phyloP scores from a whole-genome alignment of 2,329 filamentous ascomycete species.

The Nemania sp. region DNA sequence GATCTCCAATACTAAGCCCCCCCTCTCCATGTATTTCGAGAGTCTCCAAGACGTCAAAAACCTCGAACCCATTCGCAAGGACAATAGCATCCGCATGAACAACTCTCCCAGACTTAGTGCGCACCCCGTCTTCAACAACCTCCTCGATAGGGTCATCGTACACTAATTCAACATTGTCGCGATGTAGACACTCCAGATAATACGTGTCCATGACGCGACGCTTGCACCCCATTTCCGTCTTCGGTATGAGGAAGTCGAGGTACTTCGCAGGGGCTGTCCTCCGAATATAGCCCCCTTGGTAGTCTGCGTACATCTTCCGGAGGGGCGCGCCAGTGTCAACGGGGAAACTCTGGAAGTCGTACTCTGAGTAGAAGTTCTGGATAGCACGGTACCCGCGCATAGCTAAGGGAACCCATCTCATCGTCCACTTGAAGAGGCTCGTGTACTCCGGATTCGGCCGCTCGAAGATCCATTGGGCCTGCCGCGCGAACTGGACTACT shows the following conservation, averaged over 20 bases:
- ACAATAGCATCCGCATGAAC: conserved; percentile 32
- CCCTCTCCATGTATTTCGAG: conserved; percentile 27
- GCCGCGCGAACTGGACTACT: conserved; percentile 33
- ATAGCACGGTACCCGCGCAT: conserved; percentile 27
- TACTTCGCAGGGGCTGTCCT: conserved; percentile 27
- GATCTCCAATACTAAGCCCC: conserved; percentile 21
- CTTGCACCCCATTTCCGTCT: conserved; percentile 32
- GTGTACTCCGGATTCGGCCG: conserved; percentile 32
- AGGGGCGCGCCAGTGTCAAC: conserved; percentile 15
- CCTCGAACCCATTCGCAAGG: conserved; percentile 33
- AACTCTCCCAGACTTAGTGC: conserved; percentile 29
- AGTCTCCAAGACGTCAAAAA: conserved; percentile 5
- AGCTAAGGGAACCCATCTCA: conserved; percentile 35
- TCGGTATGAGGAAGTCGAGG: conserved; percentile 31
- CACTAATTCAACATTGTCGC: conserved; percentile 31
- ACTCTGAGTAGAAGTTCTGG: conserved; percentile 7
- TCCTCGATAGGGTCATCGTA: conserved; percentile 33
- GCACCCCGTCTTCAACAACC: conserved; percentile 30
- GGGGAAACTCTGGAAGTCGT: conserved; percentile 25
- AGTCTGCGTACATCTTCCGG: conserved; percentile 23
- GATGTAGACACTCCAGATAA: conserved; percentile 30
- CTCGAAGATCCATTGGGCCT: conserved; percentile 32
- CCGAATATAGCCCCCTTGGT: conserved; percentile 19
- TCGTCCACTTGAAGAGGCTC: conserved; percentile 28
- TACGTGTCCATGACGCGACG: conserved; percentile 34